Conservation (phyloP, 73 alveolate genomes). For the Breviolum minutum region DNA sequence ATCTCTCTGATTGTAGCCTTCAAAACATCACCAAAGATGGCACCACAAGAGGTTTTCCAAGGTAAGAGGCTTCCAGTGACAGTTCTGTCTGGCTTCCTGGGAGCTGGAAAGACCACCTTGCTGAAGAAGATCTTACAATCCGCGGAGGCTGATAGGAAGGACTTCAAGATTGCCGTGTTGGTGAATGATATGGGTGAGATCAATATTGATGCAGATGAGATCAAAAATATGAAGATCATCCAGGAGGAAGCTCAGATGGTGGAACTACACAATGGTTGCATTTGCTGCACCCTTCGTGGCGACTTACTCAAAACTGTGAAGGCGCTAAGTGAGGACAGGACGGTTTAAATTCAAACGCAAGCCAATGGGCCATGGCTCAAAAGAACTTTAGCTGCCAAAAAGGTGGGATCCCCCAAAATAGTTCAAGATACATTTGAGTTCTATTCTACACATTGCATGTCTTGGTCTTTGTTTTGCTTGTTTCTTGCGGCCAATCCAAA, state of each 20-base stretch:
- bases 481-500: too few species aligned
- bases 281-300: slow-evolving; percentile 97
- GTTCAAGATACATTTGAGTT: too few species aligned
- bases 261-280: slow-evolving; percentile 97
- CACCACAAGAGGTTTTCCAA: background rate
- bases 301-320: slow-evolving; percentile 65
- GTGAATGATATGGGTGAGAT: slow-evolving; percentile 97
- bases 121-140: slow-evolving; percentile 95
- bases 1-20: too few species aligned
- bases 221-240: slow-evolving; percentile 86
- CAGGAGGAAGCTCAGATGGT: slow-evolving; percentile 97
- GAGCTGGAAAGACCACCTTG: slow-evolving; percentile 97
- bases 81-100: slow-evolving; percentile 97
- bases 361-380: too few species aligned
- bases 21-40: background rate
- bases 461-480: too few species aligned
- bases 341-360: too few species aligned
- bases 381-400: too few species aligned
- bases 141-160: slow-evolving; percentile 24
- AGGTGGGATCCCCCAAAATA: too few species aligned
- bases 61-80: slow-evolving; percentile 96
- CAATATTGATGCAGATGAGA: slow-evolving; percentile 96
- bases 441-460: too few species aligned
- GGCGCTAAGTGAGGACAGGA: slow-evolving; percentile 94
- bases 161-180: slow-evolving; percentile 96